phyloP scores from a whole-genome alignment of 495 filamentous ascomycete genomes.

The Xylaria grammica region DNA sequence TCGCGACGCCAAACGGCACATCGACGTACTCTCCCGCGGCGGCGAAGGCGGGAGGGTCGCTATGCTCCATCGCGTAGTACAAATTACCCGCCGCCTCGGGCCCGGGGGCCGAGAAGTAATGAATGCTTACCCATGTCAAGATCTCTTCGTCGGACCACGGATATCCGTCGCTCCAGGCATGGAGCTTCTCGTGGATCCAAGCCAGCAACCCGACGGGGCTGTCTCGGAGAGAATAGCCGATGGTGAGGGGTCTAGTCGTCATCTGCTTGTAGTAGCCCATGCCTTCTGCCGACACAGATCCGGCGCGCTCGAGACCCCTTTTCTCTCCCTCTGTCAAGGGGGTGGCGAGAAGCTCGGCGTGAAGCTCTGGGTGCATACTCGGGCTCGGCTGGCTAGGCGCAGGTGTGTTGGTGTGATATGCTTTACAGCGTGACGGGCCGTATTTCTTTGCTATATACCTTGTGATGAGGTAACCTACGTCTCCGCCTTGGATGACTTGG shows the following conservation, averaged over 20 bases:
- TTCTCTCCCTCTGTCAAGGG: conserved; percentile 36
- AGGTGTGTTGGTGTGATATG: conserved; percentile 63
- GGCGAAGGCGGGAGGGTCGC: neutral
- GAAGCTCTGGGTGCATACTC: conserved; percentile 39
- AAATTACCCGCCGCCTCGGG: conserved; percentile 44
- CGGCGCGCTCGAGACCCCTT: conserved; percentile 44
- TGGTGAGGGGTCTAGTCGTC: conserved; percentile 62
- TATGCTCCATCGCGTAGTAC: conserved; percentile 10
- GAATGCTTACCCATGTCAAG: conserved; percentile 64
- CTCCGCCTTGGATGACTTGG: conserved; percentile 8
- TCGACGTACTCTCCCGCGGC: conserved; percentile 1
- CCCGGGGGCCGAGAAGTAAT: conserved; percentile 58
- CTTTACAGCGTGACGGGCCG: conserved; percentile 2
- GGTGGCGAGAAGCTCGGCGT: conserved; percentile 43
- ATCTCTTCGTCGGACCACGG: conserved; percentile 69
- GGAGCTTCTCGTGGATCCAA: conserved; percentile 70
- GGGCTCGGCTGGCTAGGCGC: conserved; percentile 32
- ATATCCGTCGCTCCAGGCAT: conserved; percentile 66
- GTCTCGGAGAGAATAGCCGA: conserved; percentile 58
- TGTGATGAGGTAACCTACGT: neutral
- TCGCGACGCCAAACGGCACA: conserved; percentile 57
- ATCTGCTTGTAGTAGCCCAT: conserved; percentile 58
- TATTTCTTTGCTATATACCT: conserved; percentile 7
- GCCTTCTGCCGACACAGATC: conserved; percentile 53
- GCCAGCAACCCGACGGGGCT: conserved; percentile 62